Evolutionary conservation across 2,329 filamentous ascomycete species (phyloP).

Genomic region (Epichloe typhina): DNA sequence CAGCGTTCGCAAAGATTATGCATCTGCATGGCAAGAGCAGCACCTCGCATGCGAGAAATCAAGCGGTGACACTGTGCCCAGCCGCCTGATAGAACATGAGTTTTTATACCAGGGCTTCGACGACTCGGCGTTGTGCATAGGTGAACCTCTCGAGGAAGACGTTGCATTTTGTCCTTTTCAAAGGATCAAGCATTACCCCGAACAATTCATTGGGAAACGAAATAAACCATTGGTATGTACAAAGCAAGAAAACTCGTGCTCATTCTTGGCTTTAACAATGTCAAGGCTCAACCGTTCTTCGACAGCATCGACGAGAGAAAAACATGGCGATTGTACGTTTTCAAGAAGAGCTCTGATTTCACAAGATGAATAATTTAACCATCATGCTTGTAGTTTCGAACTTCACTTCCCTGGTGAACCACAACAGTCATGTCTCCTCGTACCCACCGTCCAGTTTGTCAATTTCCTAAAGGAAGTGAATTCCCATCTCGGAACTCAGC

Average conservation of each 20-base stretch:
- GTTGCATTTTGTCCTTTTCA: constrained; percentile 36
- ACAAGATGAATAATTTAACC: background rate
- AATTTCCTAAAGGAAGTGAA: constrained; percentile 54
- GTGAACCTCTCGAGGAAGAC: constrained; percentile 12
- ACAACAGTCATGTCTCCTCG: constrained; percentile 48
- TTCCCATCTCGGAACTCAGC: constrained; percentile 33
- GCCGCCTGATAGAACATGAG: background rate
- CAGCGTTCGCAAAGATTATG: background rate
- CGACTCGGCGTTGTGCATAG: constrained; percentile 12
- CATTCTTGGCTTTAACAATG: background rate
- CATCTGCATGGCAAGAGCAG: constrained; percentile 1
- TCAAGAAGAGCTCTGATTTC: background rate
- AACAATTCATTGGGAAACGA: constrained; percentile 40
- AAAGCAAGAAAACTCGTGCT: background rate
- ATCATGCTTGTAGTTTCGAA: constrained; percentile 43
- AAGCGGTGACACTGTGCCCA: background rate
- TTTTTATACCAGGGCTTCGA: constrained; percentile 9
- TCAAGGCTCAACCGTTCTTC: constrained; percentile 39
- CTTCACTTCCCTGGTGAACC: constrained; percentile 38
- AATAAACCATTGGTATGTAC: constrained; percentile 33
- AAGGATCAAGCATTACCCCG: constrained; percentile 43
- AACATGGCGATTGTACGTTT: constrained; percentile 63
- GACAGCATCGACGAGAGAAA: constrained; percentile 43
- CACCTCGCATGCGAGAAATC: background rate
- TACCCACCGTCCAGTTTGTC: constrained; percentile 53